Evolutionary conservation across 805 yeast species (phyloP), one percentile per base, ranked within the genome.

Genomic region (Zygosaccharomyces pseudorouxii): DNA sequence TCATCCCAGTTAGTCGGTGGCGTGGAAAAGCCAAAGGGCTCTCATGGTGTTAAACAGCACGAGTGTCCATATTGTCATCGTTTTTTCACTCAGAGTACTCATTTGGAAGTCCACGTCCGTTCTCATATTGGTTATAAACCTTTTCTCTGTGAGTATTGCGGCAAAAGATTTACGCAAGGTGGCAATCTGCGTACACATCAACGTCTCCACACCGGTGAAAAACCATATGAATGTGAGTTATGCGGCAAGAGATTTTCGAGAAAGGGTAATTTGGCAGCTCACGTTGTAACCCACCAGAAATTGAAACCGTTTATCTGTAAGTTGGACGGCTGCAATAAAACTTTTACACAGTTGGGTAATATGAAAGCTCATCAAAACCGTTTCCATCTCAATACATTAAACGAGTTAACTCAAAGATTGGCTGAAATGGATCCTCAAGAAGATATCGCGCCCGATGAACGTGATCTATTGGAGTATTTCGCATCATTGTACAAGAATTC

Each of bases 311-410:
- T 74, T 62, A 77, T 78, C 48, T 90, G 97, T 69, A 80, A 79
- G 58, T 74, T 90, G 51, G 96, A 89, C 65, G 74, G 77, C 50
- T 90, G 97, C 69, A 81, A 79, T 55, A 89, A 89, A 69, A 76
- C 84, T 4, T 90, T 90, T 60, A 86, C 97, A 1, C 98, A 90
- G 70, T 73, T 90, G 58, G 97, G 97, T 3, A 90, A 90, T 62
- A 76, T 90, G 73, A 90, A 92, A 68, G 86, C 95, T 1, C 98
- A 92, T 67, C 98, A 90, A 63, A 92, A 90, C 68, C 75, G 90
- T 57, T 89, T 89, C 62, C 98, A 89, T 66, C 68, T 81, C 54
- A 79, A 78, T 12, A 82, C 95, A 0, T 72, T 92, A 54, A 80
- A 80, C 55, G 72, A 71, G 28, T 71, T 89, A 62, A 86, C 95